A percentile compares a stretch with the other conserved stretches of the same genome.
These are phyloP conservation scores for Saccharomycopsis sp. DNA, from an alignment of 805 yeast species.

Conservation along the genomic window DNA sequence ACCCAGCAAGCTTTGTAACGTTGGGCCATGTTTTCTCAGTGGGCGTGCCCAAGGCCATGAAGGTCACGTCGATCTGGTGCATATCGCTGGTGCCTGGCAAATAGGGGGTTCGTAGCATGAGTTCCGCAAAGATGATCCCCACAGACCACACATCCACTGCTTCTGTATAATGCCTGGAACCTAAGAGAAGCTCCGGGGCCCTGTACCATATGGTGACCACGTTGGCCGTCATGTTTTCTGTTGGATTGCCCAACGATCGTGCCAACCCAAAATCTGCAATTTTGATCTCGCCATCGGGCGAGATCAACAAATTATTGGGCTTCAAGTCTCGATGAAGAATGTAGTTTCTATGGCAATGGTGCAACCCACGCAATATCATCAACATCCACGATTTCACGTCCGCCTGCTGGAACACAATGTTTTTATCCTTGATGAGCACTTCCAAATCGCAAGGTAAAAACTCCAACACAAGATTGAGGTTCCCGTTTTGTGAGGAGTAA, in stretches of 20 bases:
- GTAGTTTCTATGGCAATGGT: slow-evolving; percentile 89
- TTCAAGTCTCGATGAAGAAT: slow-evolving; percentile 89
- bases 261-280: slow-evolving; percentile 98
- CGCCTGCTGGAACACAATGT: slow-evolving; percentile 67
- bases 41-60: slow-evolving; percentile 93
- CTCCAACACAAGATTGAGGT: slow-evolving; percentile 82
- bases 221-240: slow-evolving; percentile 69
- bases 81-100: slow-evolving; percentile 85
- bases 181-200: slow-evolving; percentile 88
- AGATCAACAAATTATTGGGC: slow-evolving; percentile 80
- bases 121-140: slow-evolving; percentile 91
- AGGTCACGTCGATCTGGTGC: slow-evolving; percentile 89
- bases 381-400: slow-evolving; percentile 90
- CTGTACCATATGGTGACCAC: slow-evolving; percentile 98
- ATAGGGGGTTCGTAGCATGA: slow-evolving; percentile 92
- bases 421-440: slow-evolving; percentile 72
- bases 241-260: slow-evolving; percentile 65
- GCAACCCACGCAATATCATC: slow-evolving; percentile 90
- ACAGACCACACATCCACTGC: slow-evolving; percentile 95
- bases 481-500: slow-evolving; percentile 51
- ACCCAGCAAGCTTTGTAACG: slow-evolving; percentile 69
- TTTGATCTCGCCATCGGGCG: slow-evolving; percentile 82
- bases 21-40: slow-evolving; percentile 89
- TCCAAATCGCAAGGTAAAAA: slow-evolving; percentile 90
- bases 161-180: slow-evolving; percentile 79